Conservation (phyloP, 805 yeast species). For the Sugiyamaella floridensis region DNA sequence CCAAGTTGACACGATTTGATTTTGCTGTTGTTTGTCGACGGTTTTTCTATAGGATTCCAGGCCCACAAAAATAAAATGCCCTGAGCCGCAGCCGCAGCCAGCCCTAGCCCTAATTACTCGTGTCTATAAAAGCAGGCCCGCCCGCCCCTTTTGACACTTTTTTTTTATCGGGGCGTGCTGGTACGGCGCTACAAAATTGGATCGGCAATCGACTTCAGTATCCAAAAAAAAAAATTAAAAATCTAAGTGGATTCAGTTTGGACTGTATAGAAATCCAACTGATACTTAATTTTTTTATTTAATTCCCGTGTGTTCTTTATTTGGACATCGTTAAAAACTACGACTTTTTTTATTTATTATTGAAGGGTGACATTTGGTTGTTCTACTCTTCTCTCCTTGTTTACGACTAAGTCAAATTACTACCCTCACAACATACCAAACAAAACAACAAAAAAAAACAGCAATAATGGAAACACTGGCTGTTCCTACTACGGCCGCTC, state of each 20-base stretch:
- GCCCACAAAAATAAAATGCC: no score
- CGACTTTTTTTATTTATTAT: constrained; percentile 2
- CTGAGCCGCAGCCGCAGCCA: neutral
- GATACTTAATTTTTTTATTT: no score
- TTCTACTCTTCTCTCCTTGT: constrained; percentile 14
- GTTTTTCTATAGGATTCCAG: no score
- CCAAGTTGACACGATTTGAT: no score
- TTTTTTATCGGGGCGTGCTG: neutral
- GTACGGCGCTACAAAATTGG: neutral
- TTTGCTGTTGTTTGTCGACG: no score
- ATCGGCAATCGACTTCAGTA: neutral
- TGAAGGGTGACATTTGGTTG: constrained; percentile 26
- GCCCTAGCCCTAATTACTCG: neutral
- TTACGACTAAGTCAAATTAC: neutral
- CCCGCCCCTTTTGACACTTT: neutral
- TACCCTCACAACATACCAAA: neutral
- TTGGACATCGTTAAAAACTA: no score
- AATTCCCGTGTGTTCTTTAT: no score
- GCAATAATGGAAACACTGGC: constrained; percentile 59
- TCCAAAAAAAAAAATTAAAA: no score
- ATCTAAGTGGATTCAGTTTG: no score
- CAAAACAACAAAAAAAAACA: neutral
- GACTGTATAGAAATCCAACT: no score
- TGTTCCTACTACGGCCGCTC: constrained; percentile 70
- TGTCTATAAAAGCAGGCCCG: neutral